phyloP scores from a whole-genome alignment of 805 yeast genomes.

The Candida railenensis region DNA sequence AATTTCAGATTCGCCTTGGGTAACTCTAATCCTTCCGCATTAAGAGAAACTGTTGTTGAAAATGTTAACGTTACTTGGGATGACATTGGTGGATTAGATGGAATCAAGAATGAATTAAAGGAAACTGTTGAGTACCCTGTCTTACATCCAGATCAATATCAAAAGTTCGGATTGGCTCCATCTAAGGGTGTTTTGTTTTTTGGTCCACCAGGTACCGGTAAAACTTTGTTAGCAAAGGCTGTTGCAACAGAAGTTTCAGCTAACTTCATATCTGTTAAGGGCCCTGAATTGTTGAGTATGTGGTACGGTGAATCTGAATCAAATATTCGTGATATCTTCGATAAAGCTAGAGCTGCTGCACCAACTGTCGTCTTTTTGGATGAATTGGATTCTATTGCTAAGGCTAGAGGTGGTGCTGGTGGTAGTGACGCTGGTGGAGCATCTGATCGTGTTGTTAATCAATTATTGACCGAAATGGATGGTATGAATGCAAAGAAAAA shows the following conservation, averaged over 20 bases:
- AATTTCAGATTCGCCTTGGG: slow-evolving; percentile 97
- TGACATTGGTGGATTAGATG: slow-evolving; percentile 97
- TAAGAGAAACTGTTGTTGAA: slow-evolving; percentile 99
- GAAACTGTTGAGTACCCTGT: slow-evolving; percentile 99
- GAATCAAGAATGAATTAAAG: slow-evolving; percentile 92
- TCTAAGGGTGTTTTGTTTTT: slow-evolving; percentile 97
- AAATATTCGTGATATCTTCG: slow-evolving; percentile 95
- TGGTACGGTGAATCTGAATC: slow-evolving; percentile 99
- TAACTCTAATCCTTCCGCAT: slow-evolving; percentile 96
- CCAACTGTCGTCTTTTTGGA: slow-evolving; percentile 98
- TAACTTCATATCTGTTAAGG: slow-evolving; percentile 94
- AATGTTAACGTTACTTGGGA: slow-evolving; percentile 99
- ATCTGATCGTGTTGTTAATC: slow-evolving; percentile 93
- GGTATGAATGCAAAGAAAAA: slow-evolving; percentile 99
- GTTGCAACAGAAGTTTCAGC: slow-evolving; percentile 99
- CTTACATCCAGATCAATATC: slow-evolving; percentile 96
- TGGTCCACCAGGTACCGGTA: slow-evolving; percentile 99
- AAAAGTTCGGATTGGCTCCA: slow-evolving; percentile 97
- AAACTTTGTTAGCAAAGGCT: slow-evolving; percentile 96
- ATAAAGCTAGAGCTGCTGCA: slow-evolving; percentile 98
- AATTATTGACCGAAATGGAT: slow-evolving; percentile 96
- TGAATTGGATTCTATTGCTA: slow-evolving; percentile 97
- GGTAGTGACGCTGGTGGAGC: slow-evolving; percentile 95
- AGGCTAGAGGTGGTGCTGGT: slow-evolving; percentile 81
- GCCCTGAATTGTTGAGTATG: slow-evolving; percentile 96